A percentile compares a stretch with the other conserved stretches of the same genome.
phyloP scores from a whole-genome alignment of 2,329 filamentous ascomycete species.

The Dothidotthia symphoricarpi region DNA sequence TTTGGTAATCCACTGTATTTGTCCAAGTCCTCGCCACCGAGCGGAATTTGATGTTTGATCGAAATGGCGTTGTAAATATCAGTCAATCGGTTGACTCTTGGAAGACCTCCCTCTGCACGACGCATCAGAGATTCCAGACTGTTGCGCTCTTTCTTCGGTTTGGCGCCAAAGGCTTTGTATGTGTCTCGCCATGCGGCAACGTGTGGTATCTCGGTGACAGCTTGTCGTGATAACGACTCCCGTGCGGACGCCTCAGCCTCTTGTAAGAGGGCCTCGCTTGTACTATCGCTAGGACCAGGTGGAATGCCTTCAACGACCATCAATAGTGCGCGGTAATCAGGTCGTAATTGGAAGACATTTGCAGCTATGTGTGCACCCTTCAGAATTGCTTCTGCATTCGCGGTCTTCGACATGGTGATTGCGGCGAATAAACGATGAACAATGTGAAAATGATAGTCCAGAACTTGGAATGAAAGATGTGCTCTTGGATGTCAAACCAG shows the following conservation, averaged over 20 bases:
- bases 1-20: slow-evolving; percentile 38
- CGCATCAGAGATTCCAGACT: slow-evolving; percentile 42
- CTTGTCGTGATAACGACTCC: slow-evolving; percentile 8
- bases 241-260: slow-evolving; percentile 27
- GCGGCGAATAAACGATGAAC: too few species aligned
- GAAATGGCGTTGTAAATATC: slow-evolving; percentile 45
- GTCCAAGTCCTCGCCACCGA: slow-evolving; percentile 43
- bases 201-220: slow-evolving; percentile 36
- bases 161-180: slow-evolving; percentile 43
- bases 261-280: slow-evolving; percentile 31
- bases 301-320: slow-evolving; percentile 37
- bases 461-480: background rate
- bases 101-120: slow-evolving; percentile 34
- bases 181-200: slow-evolving; percentile 42
- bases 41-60: slow-evolving; percentile 42
- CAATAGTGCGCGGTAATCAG: slow-evolving; percentile 42
- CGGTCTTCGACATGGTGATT: slow-evolving; percentile 5
- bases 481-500: too few species aligned
- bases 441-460: too few species aligned
- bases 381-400: background rate
- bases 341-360: slow-evolving; percentile 37
- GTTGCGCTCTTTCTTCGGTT: slow-evolving; percentile 40
- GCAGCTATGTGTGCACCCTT: slow-evolving; percentile 6
- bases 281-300: slow-evolving; percentile 32
- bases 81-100: slow-evolving; percentile 41